These are phyloP conservation scores for Eutypella sp. DNA, from an alignment of 2,329 filamentous ascomycete genomes.

Conservation along the genomic window DNA sequence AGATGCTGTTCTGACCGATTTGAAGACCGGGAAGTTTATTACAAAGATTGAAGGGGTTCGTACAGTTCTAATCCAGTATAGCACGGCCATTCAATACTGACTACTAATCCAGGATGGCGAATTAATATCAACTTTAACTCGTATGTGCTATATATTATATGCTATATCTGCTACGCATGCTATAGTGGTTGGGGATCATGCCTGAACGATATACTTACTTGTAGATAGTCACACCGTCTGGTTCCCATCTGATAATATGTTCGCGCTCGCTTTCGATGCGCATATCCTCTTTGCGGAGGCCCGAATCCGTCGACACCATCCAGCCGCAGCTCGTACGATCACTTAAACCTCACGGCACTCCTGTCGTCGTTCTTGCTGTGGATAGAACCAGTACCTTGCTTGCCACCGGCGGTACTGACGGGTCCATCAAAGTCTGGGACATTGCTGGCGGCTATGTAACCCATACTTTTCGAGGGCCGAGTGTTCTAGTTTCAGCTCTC, in stretches of 20 bases:
- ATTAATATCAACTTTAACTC: conserved; percentile 66
- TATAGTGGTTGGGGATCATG: no score
- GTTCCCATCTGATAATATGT: conserved; percentile 82
- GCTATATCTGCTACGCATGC: no score
- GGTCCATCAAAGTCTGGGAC: conserved; percentile 95
- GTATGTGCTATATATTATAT: conserved; percentile 39
- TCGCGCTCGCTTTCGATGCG: conserved; percentile 95
- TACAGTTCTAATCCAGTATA: conserved; percentile 8
- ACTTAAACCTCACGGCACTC: conserved; percentile 83
- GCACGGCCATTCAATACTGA: not conserved
- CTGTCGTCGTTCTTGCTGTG: conserved; percentile 79
- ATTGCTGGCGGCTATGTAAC: conserved; percentile 85
- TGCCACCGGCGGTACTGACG: conserved; percentile 89
- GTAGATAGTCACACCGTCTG: conserved; percentile 72
- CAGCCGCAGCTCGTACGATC: conserved; percentile 68
- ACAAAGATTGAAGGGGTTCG: conserved; percentile 80
- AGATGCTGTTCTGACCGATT: conserved; percentile 81
- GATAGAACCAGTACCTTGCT: conserved; percentile 85
- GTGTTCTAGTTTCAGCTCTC: conserved; percentile 83
- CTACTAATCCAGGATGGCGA: conserved; percentile 63
- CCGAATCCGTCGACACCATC: conserved; percentile 52
- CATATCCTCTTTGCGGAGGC: conserved; percentile 69
- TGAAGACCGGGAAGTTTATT: conserved; percentile 76
- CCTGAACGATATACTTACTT: conserved; percentile 15
- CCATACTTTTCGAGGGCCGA: conserved; percentile 91